Base-by-base conservation (phyloP, 208 protist species). In the Wallacemonas sp. region DNA sequence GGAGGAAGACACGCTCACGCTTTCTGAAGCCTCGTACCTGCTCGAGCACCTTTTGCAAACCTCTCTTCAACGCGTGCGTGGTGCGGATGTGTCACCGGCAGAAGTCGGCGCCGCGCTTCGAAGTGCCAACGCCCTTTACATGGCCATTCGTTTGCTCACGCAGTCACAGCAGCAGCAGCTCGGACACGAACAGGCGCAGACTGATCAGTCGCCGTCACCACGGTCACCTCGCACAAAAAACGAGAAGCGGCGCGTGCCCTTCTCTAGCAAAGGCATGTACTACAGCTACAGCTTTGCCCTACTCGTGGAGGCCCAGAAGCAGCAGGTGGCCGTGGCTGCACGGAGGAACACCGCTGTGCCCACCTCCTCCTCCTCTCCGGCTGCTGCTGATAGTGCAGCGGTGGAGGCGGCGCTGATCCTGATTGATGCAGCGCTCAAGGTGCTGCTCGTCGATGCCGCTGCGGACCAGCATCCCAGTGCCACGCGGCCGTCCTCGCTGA, bases 401-500 rank as follows among this genome's bases (percentile, higher is more conserved):
- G n/a, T 41, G 36, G 36, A 11, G 20, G 4, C 5, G 32, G 31
- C 39, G 26, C n/a, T 41, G 26, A 12, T 29, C 10, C 38, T 77
- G 18, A 32, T 81, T 18, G 61, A 74, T 18, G 22, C 26, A 1
- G 55, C 26, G 28, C 25, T 81, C 32, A 52, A 72, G 18, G 71
- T 77, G n/a, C 71, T 81, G 25, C 57, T 81, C 1, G 14, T 81
- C 2, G 65, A 81, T 39, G 52, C 52, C 20, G 16, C 38, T 5
- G 57, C 39, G 4, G 57, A 64, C 25, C 16, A 49, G 38, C 26
- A 26, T 14, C 18, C 57, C 26, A 52, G 41, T 14, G 57, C 57
- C 18, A 12, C 22, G 0, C 57, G 57, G 3, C 57, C 57, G 4
- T 52, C 57, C 8, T 32, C 33, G 7, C 7, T 46, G 7, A 5